A percentile compares a stretch with the other conserved stretches of the same genome.
phyloP scores from a whole-genome alignment of 164 flowering plant species.

The Dillenia turbinata region DNA sequence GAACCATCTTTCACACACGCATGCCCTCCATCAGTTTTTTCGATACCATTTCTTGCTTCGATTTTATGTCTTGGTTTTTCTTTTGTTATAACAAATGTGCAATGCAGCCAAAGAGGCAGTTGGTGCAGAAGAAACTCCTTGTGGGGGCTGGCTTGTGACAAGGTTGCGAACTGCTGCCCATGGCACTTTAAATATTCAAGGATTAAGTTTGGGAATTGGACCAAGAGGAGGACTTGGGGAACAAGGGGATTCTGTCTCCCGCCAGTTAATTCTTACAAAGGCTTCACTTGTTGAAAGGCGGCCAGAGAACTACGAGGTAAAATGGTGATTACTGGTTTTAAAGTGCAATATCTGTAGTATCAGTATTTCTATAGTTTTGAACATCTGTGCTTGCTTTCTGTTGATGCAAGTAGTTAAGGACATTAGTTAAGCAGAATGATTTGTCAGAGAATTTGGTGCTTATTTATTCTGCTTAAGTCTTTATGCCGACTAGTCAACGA shows the following conservation, averaged over 20 bases:
- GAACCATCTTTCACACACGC: background rate
- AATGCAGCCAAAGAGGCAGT: conserved; percentile 85
- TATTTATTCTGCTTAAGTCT: too few species aligned
- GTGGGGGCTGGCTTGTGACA: conserved; percentile 93
- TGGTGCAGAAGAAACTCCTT: conserved; percentile 93
- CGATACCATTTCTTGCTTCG: too few species aligned
- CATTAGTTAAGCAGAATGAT: too few species aligned
- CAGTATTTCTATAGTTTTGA: too few species aligned
- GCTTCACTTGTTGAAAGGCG: conserved; percentile 93
- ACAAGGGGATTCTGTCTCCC: conserved; percentile 85
- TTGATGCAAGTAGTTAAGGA: too few species aligned
- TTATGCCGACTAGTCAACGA: too few species aligned
- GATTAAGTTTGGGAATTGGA: conserved; percentile 74
- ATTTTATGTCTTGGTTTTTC: background rate
- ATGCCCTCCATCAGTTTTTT: background rate
- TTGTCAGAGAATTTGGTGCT: too few species aligned
- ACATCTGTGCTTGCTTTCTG: too few species aligned
- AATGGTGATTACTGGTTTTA: conserved; percentile 10
- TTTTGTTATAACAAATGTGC: background rate
- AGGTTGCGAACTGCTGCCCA: conserved; percentile 93
- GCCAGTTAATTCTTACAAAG: conserved; percentile 90
- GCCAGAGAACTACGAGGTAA: conserved; percentile 92
- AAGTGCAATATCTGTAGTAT: conserved; percentile 7
- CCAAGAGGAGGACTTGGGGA: conserved; percentile 98
- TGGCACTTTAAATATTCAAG: conserved; percentile 75